Percentiles rank a stretch among this genome's conserved stretches.
phyloP scores from a whole-genome alignment of 2,329 filamentous ascomycete species.

The Ceratocystis cubensis region DNA sequence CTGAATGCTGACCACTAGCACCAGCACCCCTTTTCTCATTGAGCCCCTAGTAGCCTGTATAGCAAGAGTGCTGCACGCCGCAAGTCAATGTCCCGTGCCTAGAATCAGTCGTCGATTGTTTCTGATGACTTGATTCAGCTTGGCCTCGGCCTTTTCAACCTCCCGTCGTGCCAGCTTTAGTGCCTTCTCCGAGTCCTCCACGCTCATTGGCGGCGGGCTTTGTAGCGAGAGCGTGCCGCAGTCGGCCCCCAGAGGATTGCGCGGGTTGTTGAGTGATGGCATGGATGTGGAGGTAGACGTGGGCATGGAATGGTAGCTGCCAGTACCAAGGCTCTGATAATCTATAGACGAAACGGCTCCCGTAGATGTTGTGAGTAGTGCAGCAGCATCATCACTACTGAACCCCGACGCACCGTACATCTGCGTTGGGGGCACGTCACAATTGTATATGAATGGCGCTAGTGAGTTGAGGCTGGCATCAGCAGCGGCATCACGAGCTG shows the following conservation, averaged over 20 bases:
- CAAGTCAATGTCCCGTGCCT: slow-evolving; percentile 24
- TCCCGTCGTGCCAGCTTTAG: slow-evolving; percentile 43
- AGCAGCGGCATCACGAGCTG: slow-evolving; percentile 22
- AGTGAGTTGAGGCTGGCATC: slow-evolving; percentile 42
- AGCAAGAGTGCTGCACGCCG: slow-evolving; percentile 20
- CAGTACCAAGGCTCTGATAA: slow-evolving; percentile 20
- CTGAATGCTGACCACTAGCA: slow-evolving; percentile 22
- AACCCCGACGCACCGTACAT: slow-evolving; percentile 8
- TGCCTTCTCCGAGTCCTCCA: slow-evolving; percentile 51
- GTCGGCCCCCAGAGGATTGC: slow-evolving; percentile 4
- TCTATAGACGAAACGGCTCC: slow-evolving; percentile 27
- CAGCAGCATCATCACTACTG: slow-evolving; percentile 5
- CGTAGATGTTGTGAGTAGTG: slow-evolving; percentile 22
- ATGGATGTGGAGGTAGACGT: not conserved
- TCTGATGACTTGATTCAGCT: slow-evolving; percentile 45
- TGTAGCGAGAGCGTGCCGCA: slow-evolving; percentile 26
- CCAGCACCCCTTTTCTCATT: slow-evolving; percentile 20
- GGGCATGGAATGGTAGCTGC: not conserved
- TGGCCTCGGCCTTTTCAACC: slow-evolving; percentile 50
- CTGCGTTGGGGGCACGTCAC: not conserved
- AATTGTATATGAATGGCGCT: slow-evolving; percentile 32
- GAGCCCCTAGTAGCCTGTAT: slow-evolving; percentile 20
- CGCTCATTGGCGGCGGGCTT: slow-evolving; percentile 42
- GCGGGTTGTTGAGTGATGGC: slow-evolving; percentile 13
- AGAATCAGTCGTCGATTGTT: slow-evolving; percentile 45